Conservation (phyloP, 2,329 filamentous ascomycete genomes). For the Epichloe gansuensis region DNA sequence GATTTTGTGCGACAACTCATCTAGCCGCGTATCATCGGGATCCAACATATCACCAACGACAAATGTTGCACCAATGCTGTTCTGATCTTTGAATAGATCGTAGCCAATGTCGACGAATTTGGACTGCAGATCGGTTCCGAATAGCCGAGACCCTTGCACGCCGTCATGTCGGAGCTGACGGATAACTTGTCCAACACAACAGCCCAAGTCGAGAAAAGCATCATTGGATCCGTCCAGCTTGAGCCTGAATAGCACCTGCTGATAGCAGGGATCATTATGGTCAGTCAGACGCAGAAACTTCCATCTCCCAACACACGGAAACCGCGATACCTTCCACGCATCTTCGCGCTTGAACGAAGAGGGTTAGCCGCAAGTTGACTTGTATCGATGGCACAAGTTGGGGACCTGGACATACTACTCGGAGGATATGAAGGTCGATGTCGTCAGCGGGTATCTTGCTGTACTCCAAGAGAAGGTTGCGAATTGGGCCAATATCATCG, state of each 20-base stretch:
- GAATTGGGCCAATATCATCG: conserved; percentile 22
- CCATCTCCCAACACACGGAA: conserved; percentile 36
- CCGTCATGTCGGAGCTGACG: conserved; percentile 38
- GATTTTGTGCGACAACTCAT: conserved; percentile 24
- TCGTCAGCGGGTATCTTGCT: conserved; percentile 23
- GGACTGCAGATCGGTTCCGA: conserved; percentile 34
- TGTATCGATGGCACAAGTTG: background rate
- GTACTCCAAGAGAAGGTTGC: conserved; percentile 25
- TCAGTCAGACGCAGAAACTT: conserved; percentile 34
- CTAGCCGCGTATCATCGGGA: conserved; percentile 23
- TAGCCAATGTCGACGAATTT: conserved; percentile 46
- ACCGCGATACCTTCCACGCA: conserved; percentile 31
- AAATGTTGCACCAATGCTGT: conserved; percentile 33
- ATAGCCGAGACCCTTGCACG: conserved; percentile 33
- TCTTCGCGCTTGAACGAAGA: conserved; percentile 26
- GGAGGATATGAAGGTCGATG: conserved; percentile 23
- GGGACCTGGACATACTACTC: conserved; percentile 13
- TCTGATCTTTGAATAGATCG: conserved; percentile 48
- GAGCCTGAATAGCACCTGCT: conserved; percentile 28
- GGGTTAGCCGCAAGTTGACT: background rate
- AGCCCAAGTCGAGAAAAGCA: conserved; percentile 35
- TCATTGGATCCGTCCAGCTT: conserved; percentile 24
- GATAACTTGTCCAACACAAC: conserved; percentile 36
- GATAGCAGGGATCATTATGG: conserved; percentile 28
- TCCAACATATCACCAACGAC: conserved; percentile 38